These are phyloP conservation scores for Leccinum arenicola DNA, from an alignment of 768 basidiomycete genomes.

Conservation along the genomic window DNA sequence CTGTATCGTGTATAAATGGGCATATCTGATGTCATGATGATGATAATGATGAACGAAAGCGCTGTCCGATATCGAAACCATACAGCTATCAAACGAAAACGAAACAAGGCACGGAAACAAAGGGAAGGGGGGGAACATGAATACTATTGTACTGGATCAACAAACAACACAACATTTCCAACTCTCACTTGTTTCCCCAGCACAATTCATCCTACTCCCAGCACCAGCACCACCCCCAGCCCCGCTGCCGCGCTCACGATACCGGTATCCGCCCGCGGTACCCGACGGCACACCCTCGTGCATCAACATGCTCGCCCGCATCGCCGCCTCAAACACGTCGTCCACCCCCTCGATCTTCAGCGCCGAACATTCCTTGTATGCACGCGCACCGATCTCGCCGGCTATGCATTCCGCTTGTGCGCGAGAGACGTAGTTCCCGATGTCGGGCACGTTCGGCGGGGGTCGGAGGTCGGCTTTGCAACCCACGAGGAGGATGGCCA, in stretches of 20 bases:
- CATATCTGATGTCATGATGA: too few relatives aligned
- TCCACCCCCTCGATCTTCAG: constrained; percentile 91
- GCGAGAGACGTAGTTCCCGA: too few relatives aligned
- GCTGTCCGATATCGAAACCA: constrained; percentile 13
- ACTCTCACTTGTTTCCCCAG: constrained; percentile 39
- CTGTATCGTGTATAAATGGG: too few relatives aligned
- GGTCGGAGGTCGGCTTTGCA: too few relatives aligned
- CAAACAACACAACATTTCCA: constrained; percentile 69
- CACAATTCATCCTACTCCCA: too few relatives aligned
- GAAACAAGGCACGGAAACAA: too few relatives aligned
- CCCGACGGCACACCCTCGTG: constrained; percentile 70
- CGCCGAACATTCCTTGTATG: constrained; percentile 93
- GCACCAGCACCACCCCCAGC: too few relatives aligned
- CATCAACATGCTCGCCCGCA: constrained; percentile 94
- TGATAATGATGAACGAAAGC: background rate
- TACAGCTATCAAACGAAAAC: constrained; percentile 2
- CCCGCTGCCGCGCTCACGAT: constrained; percentile 40
- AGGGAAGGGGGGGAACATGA: too few relatives aligned
- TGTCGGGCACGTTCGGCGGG: too few relatives aligned
- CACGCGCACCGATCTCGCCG: constrained; percentile 80
- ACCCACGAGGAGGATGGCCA: too few relatives aligned
- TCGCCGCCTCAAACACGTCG: constrained; percentile 96
- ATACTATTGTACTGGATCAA: too few relatives aligned
- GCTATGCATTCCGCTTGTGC: too few relatives aligned
- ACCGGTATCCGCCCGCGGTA: constrained; percentile 49